A percentile compares a stretch with the other conserved stretches of the same genome.
These are phyloP conservation scores for Taxillus chinensis DNA, from an alignment of 164 flowering plant genomes.

Conservation along the genomic window DNA sequence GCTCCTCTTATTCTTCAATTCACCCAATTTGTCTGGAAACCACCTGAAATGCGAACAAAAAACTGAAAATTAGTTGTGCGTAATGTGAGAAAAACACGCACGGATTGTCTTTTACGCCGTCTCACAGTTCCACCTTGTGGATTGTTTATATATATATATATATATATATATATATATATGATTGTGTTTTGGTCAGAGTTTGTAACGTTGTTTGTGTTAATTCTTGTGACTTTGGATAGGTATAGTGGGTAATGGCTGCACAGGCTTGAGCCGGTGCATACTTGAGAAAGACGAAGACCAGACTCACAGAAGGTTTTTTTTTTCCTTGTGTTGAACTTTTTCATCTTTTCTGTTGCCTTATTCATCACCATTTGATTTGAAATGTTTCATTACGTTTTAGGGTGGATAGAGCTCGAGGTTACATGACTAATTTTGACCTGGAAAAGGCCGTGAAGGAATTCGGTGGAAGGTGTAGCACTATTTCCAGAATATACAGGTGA, in stretches of 20 bases:
- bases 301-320: slow-evolving; percentile 21
- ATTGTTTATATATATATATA: neutral
- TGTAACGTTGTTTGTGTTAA: neutral
- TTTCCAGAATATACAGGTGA: slow-evolving; percentile 84
- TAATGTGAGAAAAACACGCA: too few species aligned
- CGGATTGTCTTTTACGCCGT: too few species aligned
- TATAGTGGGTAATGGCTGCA: slow-evolving; percentile 6
- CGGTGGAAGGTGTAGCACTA: slow-evolving; percentile 50
- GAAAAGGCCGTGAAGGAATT: slow-evolving; percentile 60
- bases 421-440: slow-evolving; percentile 71
- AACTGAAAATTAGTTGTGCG: too few species aligned
- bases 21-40: neutral
- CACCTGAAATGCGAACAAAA: too few species aligned
- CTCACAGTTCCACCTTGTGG: too few species aligned
- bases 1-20: neutral
- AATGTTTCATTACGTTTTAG: slow-evolving; percentile 20
- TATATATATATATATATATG: neutral
- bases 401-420: slow-evolving; percentile 45
- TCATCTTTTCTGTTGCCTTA: neutral
- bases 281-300: slow-evolving; percentile 15
- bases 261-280: slow-evolving; percentile 15
- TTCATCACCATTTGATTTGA: neutral
- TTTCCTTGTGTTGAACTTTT: neutral
- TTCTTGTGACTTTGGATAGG: slow-evolving; percentile 10
- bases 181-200: neutral